Evolutionary conservation across 2,329 filamentous ascomycete species (phyloP), one percentile per base, ranked within the genome.

Genomic region (Cercospora sp.): DNA sequence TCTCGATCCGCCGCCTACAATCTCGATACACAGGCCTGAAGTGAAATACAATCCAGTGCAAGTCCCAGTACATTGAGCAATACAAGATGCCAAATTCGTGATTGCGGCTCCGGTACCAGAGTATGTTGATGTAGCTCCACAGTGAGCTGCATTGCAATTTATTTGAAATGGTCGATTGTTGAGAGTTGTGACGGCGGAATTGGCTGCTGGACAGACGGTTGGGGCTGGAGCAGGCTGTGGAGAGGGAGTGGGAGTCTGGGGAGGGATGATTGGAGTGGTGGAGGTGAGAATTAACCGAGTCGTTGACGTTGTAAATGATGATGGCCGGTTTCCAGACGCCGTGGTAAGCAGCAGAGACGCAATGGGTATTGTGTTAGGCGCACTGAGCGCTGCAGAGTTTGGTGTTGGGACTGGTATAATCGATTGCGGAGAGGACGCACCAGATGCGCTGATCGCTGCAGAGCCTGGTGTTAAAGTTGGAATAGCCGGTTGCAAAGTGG

Each of bases 21-120:
- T 62, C 40, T 62, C 60, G 16, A 62, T 62, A 30, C 60, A 62
- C 12, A 62, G 12, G 3, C 60, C 60, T 4, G 60, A 62, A 45
- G 60, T 51, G 23, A 12, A 62, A 16, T 62, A 62, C 26, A 62
- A 33, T 5, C 36, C 60, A 8, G 26, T 51, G 30, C 60, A 62
- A 45, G 36, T 3, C 13, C 33, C 33, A 3, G 60, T 62, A 45
- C 60, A 62, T 18, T 62, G 60, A 18, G n/a, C 60, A 16, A 62
- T 30, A 9, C 60, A 62, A 51, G 60, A 48, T 18, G 60, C 60
- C 36, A 62, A 62, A 8, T 62, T 51, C 9, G 60, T 62, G 16
- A 20, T 62, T 31, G 60, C 60, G n/a, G 60, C 60, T 18, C 60
- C 60, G 3, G 60, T 51, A 1, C 60, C 60, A 23, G 60, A 33